A percentile compares a stretch with the other conserved stretches of the same genome.
phyloP scores from a whole-genome alignment of 2,329 filamentous ascomycete species.

The Hymenoscyphus infarciens region DNA sequence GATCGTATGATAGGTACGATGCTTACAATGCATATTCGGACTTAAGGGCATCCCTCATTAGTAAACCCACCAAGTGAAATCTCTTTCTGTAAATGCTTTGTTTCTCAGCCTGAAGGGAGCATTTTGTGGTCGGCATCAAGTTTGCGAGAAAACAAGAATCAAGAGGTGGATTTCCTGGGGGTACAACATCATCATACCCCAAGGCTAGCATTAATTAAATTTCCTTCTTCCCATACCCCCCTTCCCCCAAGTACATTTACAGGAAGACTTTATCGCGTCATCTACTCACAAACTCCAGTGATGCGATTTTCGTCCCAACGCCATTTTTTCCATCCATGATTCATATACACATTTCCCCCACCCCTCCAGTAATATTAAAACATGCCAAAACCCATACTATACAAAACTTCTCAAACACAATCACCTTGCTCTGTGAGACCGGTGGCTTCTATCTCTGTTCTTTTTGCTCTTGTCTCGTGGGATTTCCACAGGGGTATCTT shows the following conservation, averaged over 20 bases:
- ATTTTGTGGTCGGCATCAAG: too few species aligned
- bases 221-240: neutral
- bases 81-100: too few species aligned
- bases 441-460: constrained; percentile 30
- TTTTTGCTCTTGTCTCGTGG: constrained; percentile 61
- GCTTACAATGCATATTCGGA: too few species aligned
- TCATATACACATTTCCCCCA: constrained; percentile 24
- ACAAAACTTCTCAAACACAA: constrained; percentile 17
- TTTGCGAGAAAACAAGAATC: too few species aligned
- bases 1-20: too few species aligned
- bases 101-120: too few species aligned
- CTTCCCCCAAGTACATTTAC: neutral
- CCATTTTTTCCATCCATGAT: constrained; percentile 18
- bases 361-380: constrained; percentile 20
- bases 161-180: too few species aligned
- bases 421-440: constrained; percentile 32
- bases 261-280: neutral
- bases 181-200: neutral
- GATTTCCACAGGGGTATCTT: constrained; percentile 57
- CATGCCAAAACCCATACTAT: constrained; percentile 22
- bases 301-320: constrained; percentile 16
- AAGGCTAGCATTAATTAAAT: too few species aligned
- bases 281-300: constrained; percentile 5
- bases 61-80: too few species aligned
- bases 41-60: too few species aligned